Percentiles rank a stretch among this genome's conserved stretches.
phyloP scores from a whole-genome alignment of 306 rosid species.

The Fragaria ananassa region DNA sequence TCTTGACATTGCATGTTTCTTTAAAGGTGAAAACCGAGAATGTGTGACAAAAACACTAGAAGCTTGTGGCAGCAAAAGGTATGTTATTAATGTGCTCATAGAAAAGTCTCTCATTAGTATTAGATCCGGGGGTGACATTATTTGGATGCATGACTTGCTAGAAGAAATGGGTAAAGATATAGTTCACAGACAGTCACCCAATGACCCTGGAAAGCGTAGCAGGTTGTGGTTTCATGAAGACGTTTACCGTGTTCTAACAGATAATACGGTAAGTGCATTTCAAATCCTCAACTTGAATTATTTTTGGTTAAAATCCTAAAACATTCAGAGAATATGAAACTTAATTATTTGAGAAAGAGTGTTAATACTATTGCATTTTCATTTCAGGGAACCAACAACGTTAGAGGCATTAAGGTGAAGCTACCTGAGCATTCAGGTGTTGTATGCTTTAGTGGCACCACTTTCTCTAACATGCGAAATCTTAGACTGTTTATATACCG shows the following conservation, averaged over 20 bases:
- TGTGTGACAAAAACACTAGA: slow-evolving; percentile 30
- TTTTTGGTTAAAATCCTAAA: no score
- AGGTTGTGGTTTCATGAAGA: slow-evolving; percentile 34
- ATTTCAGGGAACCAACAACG: neutral
- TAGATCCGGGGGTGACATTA: neutral
- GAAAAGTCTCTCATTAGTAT: slow-evolving; percentile 25
- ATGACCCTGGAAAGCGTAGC: slow-evolving; percentile 18
- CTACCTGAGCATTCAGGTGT: neutral
- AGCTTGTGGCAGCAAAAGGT: slow-evolving; percentile 21
- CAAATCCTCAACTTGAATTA: neutral
- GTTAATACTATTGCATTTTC: slow-evolving; percentile 16
- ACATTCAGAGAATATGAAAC: no score
- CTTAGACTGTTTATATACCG: slow-evolving; percentile 28
- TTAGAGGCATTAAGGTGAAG: neutral
- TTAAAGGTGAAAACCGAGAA: slow-evolving; percentile 1
- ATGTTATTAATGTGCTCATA: slow-evolving; percentile 22
- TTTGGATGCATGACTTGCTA: slow-evolving; percentile 36
- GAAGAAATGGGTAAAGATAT: slow-evolving; percentile 39
- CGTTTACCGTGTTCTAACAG: slow-evolving; percentile 5
- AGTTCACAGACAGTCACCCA: slow-evolving; percentile 15
- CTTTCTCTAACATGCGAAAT: slow-evolving; percentile 20
- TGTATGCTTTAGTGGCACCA: slow-evolving; percentile 21
- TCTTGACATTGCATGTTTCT: slow-evolving; percentile 19
- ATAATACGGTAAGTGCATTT: neutral
- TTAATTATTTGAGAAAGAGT: neutral